Evolutionary conservation across 225 moss, liverwort and hornwort genomes (phyloP), one percentile per base, ranked within the genome.

Genomic region (Bryoerythrophyllum caledonicum): DNA sequence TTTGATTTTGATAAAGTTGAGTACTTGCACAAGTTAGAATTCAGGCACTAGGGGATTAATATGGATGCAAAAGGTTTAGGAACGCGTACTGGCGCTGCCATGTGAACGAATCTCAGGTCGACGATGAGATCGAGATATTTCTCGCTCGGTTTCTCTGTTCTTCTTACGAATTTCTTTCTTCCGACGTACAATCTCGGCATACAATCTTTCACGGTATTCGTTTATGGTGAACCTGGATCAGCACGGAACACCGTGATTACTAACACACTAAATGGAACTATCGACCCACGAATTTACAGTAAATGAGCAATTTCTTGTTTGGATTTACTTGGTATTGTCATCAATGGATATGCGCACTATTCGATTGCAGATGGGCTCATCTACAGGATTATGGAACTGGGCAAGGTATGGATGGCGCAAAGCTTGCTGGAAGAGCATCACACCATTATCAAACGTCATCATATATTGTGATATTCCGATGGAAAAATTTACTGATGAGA

Each of bases 321-420:
- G 10, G 21, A 53, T 73, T 49, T 90, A 94, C 96, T 94, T 97
- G 53, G 91, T 97, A 9, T 97, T 97, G 49, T 94, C 96, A 81
- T 97, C 96, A 75, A 97, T 91, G n/a, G 94, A 90, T 71, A 97
- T 91, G 24, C 88, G 89, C 38, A 97, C 85, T n/a, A 85, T 76
- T 58, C 94, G 92, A 70, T 86, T 97, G 76, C 96, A 97, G 51
- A 75, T 81, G 7, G 89, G 84, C 70, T 97, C 96, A 80, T 97
- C 94, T 32, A 78, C 44, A 34, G 92, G 84, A 68, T 89, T 94
- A 40, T 97, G 94, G 80, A 97, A 97, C 66, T 94, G 96, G 15
- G 90, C 90, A 65, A 97, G 62, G 77, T 91, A 97, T 34, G 96
- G 96, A 76, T 97, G 96, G 57, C 81, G 87, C 77, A 94, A 68